Base-by-base conservation (phyloP, 805 yeast species). In the Hagleromyces aurorensis region DNA sequence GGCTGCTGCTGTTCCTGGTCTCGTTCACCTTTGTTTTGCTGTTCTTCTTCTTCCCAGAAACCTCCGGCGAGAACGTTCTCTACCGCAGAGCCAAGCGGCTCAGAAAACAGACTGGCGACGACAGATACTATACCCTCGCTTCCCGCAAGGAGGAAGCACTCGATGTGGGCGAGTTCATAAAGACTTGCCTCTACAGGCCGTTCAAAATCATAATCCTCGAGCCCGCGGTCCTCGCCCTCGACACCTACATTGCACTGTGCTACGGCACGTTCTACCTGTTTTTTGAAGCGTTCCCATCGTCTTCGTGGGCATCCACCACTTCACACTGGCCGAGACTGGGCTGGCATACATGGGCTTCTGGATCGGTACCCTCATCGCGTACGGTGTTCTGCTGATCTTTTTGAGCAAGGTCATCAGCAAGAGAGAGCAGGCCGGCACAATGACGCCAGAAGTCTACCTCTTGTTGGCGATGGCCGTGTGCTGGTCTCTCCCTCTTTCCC, bases 211-310 rank as follows among this genome's bases (percentile, higher is more conserved):
- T 67, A n/a, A 18, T 65, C 14, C 39, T 49, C 28, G 82, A 75
- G 48, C 82, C 81, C 0, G 70, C 70, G 15, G 67, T 75, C n/a
- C 34, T 74, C 12, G 57, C 72, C 17, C 64, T 73, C 35, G 65
- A 74, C 43, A 13, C 66, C 16, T 73, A 72, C 47, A 55, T 69
- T 39, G 71, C 75, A 0, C 42, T 74, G 29, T 57, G 65, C 5
- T 75, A 75, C 48, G 69, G 77, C 16, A 50, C 67, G 17, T 40
- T 70, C 37, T 76, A 72, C 48, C 48, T 72, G 13, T 75, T 70
- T 61, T 71, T 75, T 42, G 81, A 76, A 50, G 74, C 72, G 4
- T 72, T 71, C 53, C 82, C 7, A 57, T 74, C 20, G 73, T 70
- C 3, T 76, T 67, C 37, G 32, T 37, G 6, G 68, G 61, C 3